Evolutionary conservation across 2,329 filamentous ascomycete species (phyloP).

Genomic region (Sphaerulina populicola): DNA sequence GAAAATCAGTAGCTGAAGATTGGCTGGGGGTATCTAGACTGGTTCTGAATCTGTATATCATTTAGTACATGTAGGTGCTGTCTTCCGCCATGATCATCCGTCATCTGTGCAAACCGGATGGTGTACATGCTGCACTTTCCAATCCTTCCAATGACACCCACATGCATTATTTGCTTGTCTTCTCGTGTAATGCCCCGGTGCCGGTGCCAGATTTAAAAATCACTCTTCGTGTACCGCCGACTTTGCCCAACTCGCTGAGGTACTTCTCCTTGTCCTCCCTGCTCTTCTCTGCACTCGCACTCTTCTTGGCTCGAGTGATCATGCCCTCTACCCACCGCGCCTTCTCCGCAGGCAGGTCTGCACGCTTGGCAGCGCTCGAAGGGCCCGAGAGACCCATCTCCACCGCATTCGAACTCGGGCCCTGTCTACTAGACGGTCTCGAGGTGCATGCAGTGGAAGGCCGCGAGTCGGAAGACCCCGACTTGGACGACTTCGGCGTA

Average conservation of each 20-base stretch:
- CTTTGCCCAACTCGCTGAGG: constrained; percentile 64
- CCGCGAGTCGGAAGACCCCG: constrained; percentile 19
- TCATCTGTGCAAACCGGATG: not conserved
- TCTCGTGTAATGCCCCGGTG: not conserved
- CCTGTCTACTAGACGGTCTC: constrained; percentile 21
- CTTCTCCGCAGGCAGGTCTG: constrained; percentile 53
- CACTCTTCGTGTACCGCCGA: constrained; percentile 63
- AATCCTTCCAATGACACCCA: not conserved
- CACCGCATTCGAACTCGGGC: not conserved
- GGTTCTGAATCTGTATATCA: not conserved
- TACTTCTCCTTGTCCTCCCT: constrained; percentile 32
- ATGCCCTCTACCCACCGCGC: constrained; percentile 75
- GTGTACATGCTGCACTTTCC: not conserved
- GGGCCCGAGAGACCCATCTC: constrained; percentile 19
- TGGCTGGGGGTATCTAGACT: not conserved
- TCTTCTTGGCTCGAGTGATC: constrained; percentile 65
- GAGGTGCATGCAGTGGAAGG: constrained; percentile 23
- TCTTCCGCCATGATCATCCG: not conserved
- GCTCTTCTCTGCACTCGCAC: constrained; percentile 46
- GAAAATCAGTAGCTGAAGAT: not conserved
- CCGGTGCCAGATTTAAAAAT: constrained; percentile 44
- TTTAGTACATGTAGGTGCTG: not conserved
- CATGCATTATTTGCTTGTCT: not conserved
- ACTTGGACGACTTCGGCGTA: constrained; percentile 19
- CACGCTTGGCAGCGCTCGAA: constrained; percentile 15